These are phyloP conservation scores for Yamadazyma oceani DNA, from an alignment of 1,139 yeast species.

Conservation along the genomic window DNA sequence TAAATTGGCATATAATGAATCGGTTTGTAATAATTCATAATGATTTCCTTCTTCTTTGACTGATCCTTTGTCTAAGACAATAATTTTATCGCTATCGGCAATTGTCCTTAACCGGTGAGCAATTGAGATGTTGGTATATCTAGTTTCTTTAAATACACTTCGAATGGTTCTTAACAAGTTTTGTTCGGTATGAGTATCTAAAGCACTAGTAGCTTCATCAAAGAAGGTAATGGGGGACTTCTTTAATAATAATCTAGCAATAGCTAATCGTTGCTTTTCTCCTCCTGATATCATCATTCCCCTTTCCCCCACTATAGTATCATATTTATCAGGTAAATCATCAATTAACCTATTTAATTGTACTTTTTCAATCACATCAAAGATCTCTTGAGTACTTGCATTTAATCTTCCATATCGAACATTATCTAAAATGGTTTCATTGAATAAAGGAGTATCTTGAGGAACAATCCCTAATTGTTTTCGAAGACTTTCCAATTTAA, in stretches of 20 bases:
- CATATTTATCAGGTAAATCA: constrained; percentile 78
- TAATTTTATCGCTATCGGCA: constrained; percentile 91
- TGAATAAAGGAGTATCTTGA: constrained; percentile 95
- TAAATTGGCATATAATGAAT: constrained; percentile 69
- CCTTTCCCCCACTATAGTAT: constrained; percentile 95
- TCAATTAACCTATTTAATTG: constrained; percentile 62
- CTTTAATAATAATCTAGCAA: constrained; percentile 82
- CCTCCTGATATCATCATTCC: constrained; percentile 99
- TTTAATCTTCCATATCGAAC: constrained; percentile 80
- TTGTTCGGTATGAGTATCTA: constrained; percentile 96
- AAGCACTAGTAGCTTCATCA: constrained; percentile 96
- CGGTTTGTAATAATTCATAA: constrained; percentile 50
- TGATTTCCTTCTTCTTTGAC: constrained; percentile 92
- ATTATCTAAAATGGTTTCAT: constrained; percentile 85
- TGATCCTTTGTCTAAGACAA: constrained; percentile 74
- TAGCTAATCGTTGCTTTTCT: constrained; percentile 93
- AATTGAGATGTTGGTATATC: constrained; percentile 79
- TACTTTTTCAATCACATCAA: constrained; percentile 63
- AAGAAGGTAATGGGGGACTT: constrained; percentile 88
- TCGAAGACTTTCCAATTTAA: constrained; percentile 75
- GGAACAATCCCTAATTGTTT: constrained; percentile 88
- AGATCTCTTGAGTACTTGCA: constrained; percentile 74
- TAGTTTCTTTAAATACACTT: constrained; percentile 53
- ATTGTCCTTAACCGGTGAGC: constrained; percentile 94
- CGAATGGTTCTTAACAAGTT: constrained; percentile 72